phyloP scores from a whole-genome alignment of 192 early-diverging fungal genomes.

The Geranomyces variabilis region DNA sequence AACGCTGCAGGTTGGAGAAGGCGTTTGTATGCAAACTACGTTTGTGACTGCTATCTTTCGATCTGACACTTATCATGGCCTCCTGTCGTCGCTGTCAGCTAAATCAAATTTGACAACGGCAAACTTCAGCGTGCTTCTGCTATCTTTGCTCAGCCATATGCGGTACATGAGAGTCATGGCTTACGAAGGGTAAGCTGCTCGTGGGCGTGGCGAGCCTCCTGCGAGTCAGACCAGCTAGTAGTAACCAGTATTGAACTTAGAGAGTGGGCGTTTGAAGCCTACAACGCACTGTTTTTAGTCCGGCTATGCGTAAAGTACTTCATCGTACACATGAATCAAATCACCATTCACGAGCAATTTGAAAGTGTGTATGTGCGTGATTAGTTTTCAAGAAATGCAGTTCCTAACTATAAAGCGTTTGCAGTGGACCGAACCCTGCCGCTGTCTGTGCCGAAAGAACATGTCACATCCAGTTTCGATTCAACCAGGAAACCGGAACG shows the following conservation, averaged over 20 bases:
- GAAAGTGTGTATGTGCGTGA: constrained; percentile 51
- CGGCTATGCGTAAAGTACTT: constrained; percentile 71
- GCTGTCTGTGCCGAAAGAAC: background rate
- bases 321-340: constrained; percentile 55
- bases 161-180: constrained; percentile 45
- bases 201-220: background rate
- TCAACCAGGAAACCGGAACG: background rate
- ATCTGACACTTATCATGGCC: background rate
- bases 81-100: constrained; percentile 38
- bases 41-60: background rate
- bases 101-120: constrained; percentile 64
- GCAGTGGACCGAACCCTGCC: constrained; percentile 26
- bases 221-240: no score
- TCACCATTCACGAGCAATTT: constrained; percentile 61
- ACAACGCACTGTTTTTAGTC: constrained; percentile 70
- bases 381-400: background rate
- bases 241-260: constrained; percentile 37
- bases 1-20: constrained; percentile 62
- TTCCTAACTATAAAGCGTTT: background rate
- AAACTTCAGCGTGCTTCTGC: constrained; percentile 69
- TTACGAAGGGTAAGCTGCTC: constrained; percentile 38
- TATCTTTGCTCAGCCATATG: constrained; percentile 65
- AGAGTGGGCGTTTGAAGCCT: constrained; percentile 60
- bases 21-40: constrained; percentile 52
- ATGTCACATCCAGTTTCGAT: background rate